Evolutionary conservation across 1,139 yeast genomes (phyloP), one percentile per base, ranked within the genome.

Genomic region (Blastobotrys arbuscula): DNA sequence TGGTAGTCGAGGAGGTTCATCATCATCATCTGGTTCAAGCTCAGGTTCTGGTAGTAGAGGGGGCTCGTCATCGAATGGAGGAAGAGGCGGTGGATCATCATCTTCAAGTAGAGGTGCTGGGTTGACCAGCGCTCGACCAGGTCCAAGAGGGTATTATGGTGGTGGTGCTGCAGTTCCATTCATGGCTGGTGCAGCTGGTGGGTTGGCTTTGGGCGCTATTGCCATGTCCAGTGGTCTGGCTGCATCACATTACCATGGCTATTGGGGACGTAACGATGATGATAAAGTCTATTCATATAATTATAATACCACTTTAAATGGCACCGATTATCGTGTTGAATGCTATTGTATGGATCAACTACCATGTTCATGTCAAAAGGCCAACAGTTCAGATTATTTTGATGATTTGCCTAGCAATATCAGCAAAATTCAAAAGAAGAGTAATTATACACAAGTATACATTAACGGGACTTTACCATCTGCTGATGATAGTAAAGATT

Each of bases 351-450:
- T 52, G 21, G 39, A 50, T 19, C 30, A 51, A 18, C 39, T 48
- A 28, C 63, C 62, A 2, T 59, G 63, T 48, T 57, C 61, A 8
- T 59, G 63, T 40, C 59, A 55, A 31, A 42, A 48, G 40, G 54
- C 48, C 15, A 50, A 51, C 21, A 45, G 47, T 9, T 39, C 46
- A 6, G 46, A 53, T 10, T 59, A 59, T 47, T 56, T 58, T 44
- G 47, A 45, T 28, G 35, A 48, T 16, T 51, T 58, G 33, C 58
- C 59, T 5, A 19, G 49, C 5, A 53, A 50, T 40, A 44, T 41
- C n/a, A 39, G 47, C 6, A 39, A 34, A 20, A 49, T 41, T 26
- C 47, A 45, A 36, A 34, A 50, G 28, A 26, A 45, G 7, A 36
- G 28, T 30, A 47, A 49, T 20, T 45, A 36, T 20, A 44, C 52